Base-by-base conservation (phyloP, 305 asterid genomes). In the Euphrasia arctica region DNA sequence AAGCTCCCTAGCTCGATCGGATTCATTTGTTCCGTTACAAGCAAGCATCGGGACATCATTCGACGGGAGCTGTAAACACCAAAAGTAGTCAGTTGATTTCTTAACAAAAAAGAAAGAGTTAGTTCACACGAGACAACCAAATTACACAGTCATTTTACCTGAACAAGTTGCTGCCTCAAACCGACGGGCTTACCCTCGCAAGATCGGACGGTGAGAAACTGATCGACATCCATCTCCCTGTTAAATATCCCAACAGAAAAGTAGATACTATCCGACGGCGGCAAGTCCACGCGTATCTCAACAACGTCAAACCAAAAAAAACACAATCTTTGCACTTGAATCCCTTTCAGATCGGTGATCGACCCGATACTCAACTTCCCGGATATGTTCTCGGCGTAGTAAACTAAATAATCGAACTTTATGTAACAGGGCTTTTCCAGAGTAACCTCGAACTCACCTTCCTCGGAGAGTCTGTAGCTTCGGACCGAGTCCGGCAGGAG, bases 241-340 rank as follows among this genome's bases (percentile, higher is more conserved):
- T 84, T 82, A 15, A 92, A 81, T 45, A 89, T 54, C 75, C 97
- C 98, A 13, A 89, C 97, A 65, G 84, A 82, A 68, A 92, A 92
- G 67, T 92, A 92, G 11, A 92, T 89, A 59, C 86, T 87, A 52
- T 66, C 77, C 11, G 93, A 79, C 13, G 96, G 89, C 13, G 97
- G 98, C 75, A 89, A 70, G 78, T 92, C 98, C 56, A 92, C 98
- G 34, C 70, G 80, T 41, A 89, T 92, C 78, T 77, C 86, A 58
- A 85, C 95, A 58, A 92, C 96, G 66, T 84, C 78, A 59, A 92
- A 85, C 98, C 98, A 92, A 25, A 92, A 54, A 12, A 88, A 74
- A 63, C 66, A 67, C 64, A 92, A 59, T 65, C 91, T 80, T 62
- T 84, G 75, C 51, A 92, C 97, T 73, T 92, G 82, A 52, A 85